Evolutionary conservation across 345 rosid genomes (phyloP), one percentile per base, ranked within the genome.

Genomic region (Capsella bursapastoris): DNA sequence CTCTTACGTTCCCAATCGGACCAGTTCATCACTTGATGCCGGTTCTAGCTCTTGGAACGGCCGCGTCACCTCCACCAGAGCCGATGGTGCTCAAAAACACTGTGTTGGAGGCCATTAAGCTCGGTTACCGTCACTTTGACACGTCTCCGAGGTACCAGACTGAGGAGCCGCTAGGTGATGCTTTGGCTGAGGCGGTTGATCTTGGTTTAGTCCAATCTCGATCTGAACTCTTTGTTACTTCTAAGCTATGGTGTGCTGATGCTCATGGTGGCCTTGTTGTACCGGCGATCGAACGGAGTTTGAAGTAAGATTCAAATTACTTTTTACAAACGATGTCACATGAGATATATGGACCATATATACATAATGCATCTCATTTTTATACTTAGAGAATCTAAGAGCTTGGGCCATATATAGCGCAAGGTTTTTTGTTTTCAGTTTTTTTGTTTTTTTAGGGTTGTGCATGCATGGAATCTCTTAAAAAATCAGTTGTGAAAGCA

Each of bases 101-200:
- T 1, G 40, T 86, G 22, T 32, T 85, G 0, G 80, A 82, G 1
- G 86, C 88, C 2, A 80, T 88, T 47, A 75, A 61, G 73, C 68
- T 73, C 1, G 91, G 97, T 4, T 89, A 83, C 68, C 77, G 97
- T 25, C 96, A 91, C 64, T 89, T 89, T 12, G 97, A 91, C 69
- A 92, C 90, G 0, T 89, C 97, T 7, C 60, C 85, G 0, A 4
- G 70, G 15, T 89, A 89, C 47, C 77, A 63, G 2, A 57, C 91
- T 0, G 96, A 89, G 78, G 75, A 85, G 69, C 64, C 86, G 0
- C 68, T 88, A 2, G 97, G 91, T 0, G 83, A 79, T 60, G 96
- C 90, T 7, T 29, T 91, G 3, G 58, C 62, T 0, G 91, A 84
- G 28, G 91, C 95, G 8, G 43, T 84, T 13, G 15, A 48, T 2